phyloP scores from a whole-genome alignment of 2,329 filamentous ascomycete genomes.

The Diplodia mutila region DNA sequence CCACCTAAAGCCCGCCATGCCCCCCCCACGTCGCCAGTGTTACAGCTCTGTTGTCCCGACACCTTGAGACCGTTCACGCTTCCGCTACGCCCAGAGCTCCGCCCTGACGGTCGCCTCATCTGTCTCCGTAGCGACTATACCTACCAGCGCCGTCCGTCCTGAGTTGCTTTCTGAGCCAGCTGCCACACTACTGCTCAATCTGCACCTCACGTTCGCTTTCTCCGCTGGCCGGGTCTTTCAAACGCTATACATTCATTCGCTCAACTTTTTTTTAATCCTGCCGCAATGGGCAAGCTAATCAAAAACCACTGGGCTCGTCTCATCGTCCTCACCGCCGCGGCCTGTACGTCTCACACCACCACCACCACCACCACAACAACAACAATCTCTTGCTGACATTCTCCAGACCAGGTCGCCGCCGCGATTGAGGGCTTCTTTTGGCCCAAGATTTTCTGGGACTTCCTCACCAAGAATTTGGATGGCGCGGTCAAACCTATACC shows the following conservation, averaged over 20 bases:
- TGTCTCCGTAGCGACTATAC: slow-evolving; percentile 3
- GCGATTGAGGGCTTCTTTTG: slow-evolving; percentile 91
- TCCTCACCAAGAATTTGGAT: slow-evolving; percentile 88
- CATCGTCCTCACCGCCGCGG: slow-evolving; percentile 83
- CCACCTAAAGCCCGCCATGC: slow-evolving; percentile 21
- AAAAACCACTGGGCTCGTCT: slow-evolving; percentile 99
- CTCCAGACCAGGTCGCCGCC: slow-evolving; percentile 80
- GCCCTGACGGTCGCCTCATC: not conserved
- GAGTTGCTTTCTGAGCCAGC: slow-evolving; percentile 6
- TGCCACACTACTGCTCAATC: slow-evolving; percentile 13
- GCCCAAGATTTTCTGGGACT: slow-evolving; percentile 99
- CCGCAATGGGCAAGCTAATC: slow-evolving; percentile 89
- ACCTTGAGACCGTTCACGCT: slow-evolving; percentile 14
- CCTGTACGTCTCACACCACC: slow-evolving; percentile 58
- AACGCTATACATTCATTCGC: slow-evolving; percentile 16
- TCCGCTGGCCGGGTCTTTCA: slow-evolving; percentile 22
- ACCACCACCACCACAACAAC: slow-evolving; percentile 10
- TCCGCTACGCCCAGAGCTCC: slow-evolving; percentile 4
- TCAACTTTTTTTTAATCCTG: slow-evolving; percentile 19
- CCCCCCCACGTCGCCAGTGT: not conserved
- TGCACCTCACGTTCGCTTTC: slow-evolving; percentile 26
- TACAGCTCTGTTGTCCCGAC: slow-evolving; percentile 1
- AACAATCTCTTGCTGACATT: slow-evolving; percentile 15
- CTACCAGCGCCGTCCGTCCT: slow-evolving; percentile 12
- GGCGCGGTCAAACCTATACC: slow-evolving; percentile 84